Percentiles rank a stretch among this genome's conserved stretches.
These are phyloP conservation scores for Alternaria brassicicola DNA, from an alignment of 2,329 filamentous ascomycete genomes.

Conservation along the genomic window DNA sequence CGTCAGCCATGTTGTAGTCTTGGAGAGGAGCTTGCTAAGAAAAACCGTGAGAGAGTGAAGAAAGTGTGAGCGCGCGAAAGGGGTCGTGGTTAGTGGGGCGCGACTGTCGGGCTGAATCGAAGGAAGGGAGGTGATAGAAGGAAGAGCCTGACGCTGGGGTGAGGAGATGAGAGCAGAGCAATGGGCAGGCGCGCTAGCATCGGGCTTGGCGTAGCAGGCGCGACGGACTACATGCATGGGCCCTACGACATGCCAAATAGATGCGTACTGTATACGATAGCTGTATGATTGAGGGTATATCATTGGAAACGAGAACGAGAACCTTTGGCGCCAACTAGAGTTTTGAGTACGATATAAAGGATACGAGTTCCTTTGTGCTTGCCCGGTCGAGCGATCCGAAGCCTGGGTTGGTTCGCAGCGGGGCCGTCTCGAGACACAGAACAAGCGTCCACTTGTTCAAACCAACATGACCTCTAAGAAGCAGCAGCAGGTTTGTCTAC, in stretches of 20 bases:
- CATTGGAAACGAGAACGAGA: not conserved
- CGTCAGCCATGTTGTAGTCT: conserved; percentile 70
- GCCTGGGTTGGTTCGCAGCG: conserved; percentile 24
- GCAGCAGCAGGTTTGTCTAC: conserved; percentile 52
- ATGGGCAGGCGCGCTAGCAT: conserved; percentile 15
- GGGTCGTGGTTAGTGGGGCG: not conserved
- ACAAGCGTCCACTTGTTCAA: conserved; percentile 9
- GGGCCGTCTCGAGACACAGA: conserved; percentile 13
- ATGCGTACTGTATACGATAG: not conserved
- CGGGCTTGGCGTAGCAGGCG: conserved; percentile 30
- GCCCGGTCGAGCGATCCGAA: conserved; percentile 12
- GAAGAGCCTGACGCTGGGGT: conserved; percentile 31
- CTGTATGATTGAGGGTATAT: not conserved
- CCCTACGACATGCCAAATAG: not conserved
- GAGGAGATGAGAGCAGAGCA: conserved; percentile 30
- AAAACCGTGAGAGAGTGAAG: not conserved
- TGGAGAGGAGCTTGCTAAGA: not conserved
- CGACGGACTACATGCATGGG: conserved; percentile 13
- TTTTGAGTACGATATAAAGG: not conserved
- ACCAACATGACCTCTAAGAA: conserved; percentile 56
- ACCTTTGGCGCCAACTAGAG: not conserved
- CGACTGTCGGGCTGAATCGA: not conserved
- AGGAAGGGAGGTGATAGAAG: conserved; percentile 18
- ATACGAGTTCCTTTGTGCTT: not conserved
- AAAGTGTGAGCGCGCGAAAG: not conserved